Evolutionary conservation across 345 rosid species (phyloP), one percentile per base, ranked within the genome.

Genomic region (Eutrema japonicum): DNA sequence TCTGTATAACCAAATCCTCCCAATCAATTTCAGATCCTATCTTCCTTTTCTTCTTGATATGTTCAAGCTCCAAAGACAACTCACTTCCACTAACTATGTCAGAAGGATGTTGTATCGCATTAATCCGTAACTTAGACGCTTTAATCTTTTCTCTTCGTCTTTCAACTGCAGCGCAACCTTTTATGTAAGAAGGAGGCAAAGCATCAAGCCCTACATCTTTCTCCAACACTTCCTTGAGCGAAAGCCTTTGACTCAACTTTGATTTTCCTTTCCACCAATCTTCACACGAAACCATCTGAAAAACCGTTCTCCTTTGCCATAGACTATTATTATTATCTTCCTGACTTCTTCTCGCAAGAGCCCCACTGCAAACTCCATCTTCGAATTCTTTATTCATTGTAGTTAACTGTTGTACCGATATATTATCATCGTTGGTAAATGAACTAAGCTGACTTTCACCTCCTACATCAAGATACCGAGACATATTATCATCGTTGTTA

Each of bases 221-320:
- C 82, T 89, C 88, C 81, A 89, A 56, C 72, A 91, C 71, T 60
- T 88, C 79, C 83, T 85, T 78, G 7, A 91, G 78, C 73, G 85
- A n/a, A 77, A 88, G 85, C 78, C 82, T 88, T 77, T 85, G 85
- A 75, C 96, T 85, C 77, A 91, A 66, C 49, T 72, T 79, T 0
- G 93, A 91, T 69, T 83, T 85, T 36, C 96, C 98, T 56, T 68
- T 81, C 98, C 98, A 91, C 95, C 96, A 91, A 60, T 85, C 88
- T 55, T 55, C 70, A 64, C 72, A 79, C 2, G 75, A 26, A 22
- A 48, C 7, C 61, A 77, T 41, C 13, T 60, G 48, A 66, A 73
- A 60, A n/a, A 26, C 7, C 5, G 68, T 48, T 46, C 59, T 40
- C 52, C 7, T 57, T 26, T 26, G 48, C 57, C 27, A 13, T 48